Conservation (phyloP, 2,329 filamentous ascomycete genomes). For the Colletotrichum orbiculare region DNA sequence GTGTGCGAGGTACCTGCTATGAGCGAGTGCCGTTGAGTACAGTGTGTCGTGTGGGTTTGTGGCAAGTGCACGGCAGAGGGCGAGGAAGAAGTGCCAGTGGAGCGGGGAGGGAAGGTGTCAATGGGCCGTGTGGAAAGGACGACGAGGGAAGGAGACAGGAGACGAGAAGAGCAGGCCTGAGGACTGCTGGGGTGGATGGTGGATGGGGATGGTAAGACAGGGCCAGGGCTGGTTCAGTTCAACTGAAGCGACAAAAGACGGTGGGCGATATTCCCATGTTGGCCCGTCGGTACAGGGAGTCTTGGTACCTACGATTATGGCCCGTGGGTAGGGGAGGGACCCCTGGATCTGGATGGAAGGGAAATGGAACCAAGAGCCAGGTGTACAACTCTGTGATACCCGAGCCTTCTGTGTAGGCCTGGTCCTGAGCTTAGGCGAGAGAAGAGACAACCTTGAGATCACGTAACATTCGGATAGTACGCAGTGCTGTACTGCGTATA, state of each 20-base stretch:
- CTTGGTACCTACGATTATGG: too few species aligned
- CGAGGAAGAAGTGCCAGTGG: constrained; percentile 7
- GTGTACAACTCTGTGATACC: too few species aligned
- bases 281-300: too few species aligned
- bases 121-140: neutral
- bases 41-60: neutral
- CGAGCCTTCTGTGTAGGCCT: too few species aligned
- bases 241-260: constrained; percentile 3
- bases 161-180: constrained; percentile 1
- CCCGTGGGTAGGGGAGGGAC: neutral
- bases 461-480: too few species aligned
- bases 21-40: neutral
- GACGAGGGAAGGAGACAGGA: neutral
- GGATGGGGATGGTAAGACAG: constrained; percentile 11
- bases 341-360: too few species aligned
- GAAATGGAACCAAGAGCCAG: too few species aligned
- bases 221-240: neutral
- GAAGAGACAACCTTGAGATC: too few species aligned
- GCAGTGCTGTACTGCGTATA: too few species aligned
- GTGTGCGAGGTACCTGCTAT: neutral
- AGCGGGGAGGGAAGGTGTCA: neutral
- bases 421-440: too few species aligned
- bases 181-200: neutral
- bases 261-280: neutral
- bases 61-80: constrained; percentile 30